Base-by-base conservation (phyloP, 768 basidiomycete species). In the Gymnopilus junonius region DNA sequence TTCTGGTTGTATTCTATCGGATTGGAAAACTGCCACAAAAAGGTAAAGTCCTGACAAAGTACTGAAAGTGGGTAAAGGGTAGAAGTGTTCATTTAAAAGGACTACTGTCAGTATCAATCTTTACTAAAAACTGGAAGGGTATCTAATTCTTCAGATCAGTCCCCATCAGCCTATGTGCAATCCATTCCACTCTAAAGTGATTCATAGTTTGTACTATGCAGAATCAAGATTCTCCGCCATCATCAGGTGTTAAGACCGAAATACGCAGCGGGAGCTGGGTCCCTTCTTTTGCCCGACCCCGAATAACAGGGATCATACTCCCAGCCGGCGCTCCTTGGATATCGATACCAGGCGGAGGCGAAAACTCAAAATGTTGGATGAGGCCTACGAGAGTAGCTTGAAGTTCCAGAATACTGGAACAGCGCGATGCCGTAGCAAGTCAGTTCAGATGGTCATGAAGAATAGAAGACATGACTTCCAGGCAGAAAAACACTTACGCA, bases 271-370 rank as follows among this genome's bases (percentile, higher is more conserved):
- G 62, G 27, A 58, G 37, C 39, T 63, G 62, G 3, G 55, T 51
- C 34, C 62, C 62, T 34, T 63, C 48, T n/a, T 46, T 42, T 10
- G 55, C 62, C 29, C 35, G 27, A 20, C 56, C 62, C 8, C 45
- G 39, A 31, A 62, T 46, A 12, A 62, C 55, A 23, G 61, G 61
- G 15, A 58, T 58, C 61, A 62, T 56, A 27, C 55, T 58, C n/a
- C 61, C 62, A 4, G 55, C 55, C 34, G 61, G 61, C 2, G 56
- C 55, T 8, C 62, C 62, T 35, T 51, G 45, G 2, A 63, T 58
- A 5, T 63, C 62, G 29, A 63, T 51, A 12, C 56, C 62, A 15
- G 34, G 43, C 5, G 35, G 31, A 14, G 62, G 62, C 12, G 35
- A 23, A 25, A 63, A 63, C 10, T 63, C 29, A 35, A 63, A 63